Conservation (phyloP, 495 filamentous ascomycete species). For the Amorphotheca resinae region DNA sequence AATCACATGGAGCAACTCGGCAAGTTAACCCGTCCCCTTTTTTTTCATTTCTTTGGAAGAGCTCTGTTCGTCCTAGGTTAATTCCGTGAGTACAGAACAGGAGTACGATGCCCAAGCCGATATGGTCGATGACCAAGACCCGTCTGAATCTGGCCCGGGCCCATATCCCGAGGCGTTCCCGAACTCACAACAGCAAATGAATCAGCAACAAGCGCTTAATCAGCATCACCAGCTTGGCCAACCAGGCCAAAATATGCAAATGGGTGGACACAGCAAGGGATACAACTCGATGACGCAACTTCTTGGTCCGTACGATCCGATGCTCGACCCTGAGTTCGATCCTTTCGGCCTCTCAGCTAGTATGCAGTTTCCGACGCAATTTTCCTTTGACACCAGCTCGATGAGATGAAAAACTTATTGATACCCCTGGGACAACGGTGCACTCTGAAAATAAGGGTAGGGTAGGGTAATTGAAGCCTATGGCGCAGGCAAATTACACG, state of each 20-base stretch:
- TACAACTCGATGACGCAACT: slow-evolving; percentile 40
- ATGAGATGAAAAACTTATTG: slow-evolving; percentile 31
- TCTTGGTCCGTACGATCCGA: slow-evolving; percentile 68
- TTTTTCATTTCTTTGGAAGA: slow-evolving; percentile 39
- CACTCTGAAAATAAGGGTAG: no score
- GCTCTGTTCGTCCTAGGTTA: slow-evolving; percentile 72
- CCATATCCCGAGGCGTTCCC: slow-evolving; percentile 50
- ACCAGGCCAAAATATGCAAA: slow-evolving; percentile 8
- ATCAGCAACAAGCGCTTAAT: slow-evolving; percentile 8
- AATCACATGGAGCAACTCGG: slow-evolving; percentile 96
- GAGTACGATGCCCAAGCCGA: slow-evolving; percentile 97
- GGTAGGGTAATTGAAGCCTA: not conserved
- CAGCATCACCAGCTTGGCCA: slow-evolving; percentile 15
- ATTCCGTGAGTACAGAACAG: slow-evolving; percentile 81
- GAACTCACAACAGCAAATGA: slow-evolving; percentile 24
- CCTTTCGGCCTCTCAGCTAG: slow-evolving; percentile 83
- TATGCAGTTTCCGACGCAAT: slow-evolving; percentile 89
- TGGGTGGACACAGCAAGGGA: slow-evolving; percentile 20
- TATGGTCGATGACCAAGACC: slow-evolving; percentile 74
- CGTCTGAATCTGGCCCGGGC: slow-evolving; percentile 55
- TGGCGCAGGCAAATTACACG: not conserved
- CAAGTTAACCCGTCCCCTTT: slow-evolving; percentile 58
- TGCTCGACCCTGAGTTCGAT: slow-evolving; percentile 79
- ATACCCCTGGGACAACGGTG: slow-evolving; percentile 21
- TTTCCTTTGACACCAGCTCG: slow-evolving; percentile 62